Conservation (phyloP, 805 yeast species). For the Pichia californica region DNA sequence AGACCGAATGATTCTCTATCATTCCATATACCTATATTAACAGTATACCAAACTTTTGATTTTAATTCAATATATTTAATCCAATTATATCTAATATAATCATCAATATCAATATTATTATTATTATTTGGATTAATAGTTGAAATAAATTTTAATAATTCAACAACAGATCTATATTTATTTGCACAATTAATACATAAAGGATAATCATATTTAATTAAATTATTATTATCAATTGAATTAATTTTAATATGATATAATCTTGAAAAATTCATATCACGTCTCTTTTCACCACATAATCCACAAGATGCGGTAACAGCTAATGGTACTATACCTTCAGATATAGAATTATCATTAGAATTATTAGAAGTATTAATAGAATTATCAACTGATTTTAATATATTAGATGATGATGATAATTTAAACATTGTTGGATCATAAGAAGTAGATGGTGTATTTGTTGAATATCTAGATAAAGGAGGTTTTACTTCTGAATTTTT, state of each 20-base stretch:
- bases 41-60: slow-evolving; percentile 72
- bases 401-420: slow-evolving; percentile 1
- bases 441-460: slow-evolving; percentile 10
- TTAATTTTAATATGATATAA: slow-evolving; percentile 46
- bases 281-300: slow-evolving; percentile 75
- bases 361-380: too few species aligned
- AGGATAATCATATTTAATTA: slow-evolving; percentile 45
- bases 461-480: slow-evolving; percentile 10
- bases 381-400: not conserved
- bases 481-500: not conserved
- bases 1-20: slow-evolving; percentile 25
- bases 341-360: slow-evolving; percentile 11
- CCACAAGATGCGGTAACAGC: slow-evolving; percentile 74
- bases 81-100: slow-evolving; percentile 42
- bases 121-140: slow-evolving; percentile 6
- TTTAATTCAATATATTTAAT: slow-evolving; percentile 56
- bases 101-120: not conserved
- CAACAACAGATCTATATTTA: slow-evolving; percentile 76
- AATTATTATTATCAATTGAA: slow-evolving; percentile 16
- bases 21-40: slow-evolving; percentile 72
- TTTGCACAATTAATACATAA: slow-evolving; percentile 78
- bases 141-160: slow-evolving; percentile 62
- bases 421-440: slow-evolving; percentile 11
- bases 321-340: slow-evolving; percentile 50
- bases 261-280: slow-evolving; percentile 69